Conservation (phyloP, 2,329 filamentous ascomycete species). For the Penicillium vulpinum region DNA sequence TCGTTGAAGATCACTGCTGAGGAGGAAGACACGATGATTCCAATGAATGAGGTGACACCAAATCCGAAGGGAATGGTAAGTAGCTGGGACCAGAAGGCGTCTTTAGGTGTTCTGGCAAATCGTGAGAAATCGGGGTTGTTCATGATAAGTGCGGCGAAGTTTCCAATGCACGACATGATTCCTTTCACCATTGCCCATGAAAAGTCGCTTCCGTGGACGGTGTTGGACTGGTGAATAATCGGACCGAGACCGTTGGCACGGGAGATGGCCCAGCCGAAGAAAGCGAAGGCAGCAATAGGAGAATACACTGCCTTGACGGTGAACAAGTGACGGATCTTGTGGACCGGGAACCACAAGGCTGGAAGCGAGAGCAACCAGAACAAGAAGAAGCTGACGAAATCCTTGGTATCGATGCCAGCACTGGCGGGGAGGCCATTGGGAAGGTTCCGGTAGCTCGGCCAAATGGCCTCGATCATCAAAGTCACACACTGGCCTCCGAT, state of each 20-base stretch:
- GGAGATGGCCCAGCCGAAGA: conserved; percentile 83
- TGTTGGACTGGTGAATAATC: conserved; percentile 69
- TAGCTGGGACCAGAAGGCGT: conserved; percentile 79
- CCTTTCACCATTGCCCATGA: conserved; percentile 82
- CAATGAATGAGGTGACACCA: conserved; percentile 79
- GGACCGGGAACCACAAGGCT: conserved; percentile 85
- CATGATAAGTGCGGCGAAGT: conserved; percentile 82
- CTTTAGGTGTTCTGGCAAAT: conserved; percentile 73
- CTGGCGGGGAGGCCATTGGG: conserved; percentile 65
- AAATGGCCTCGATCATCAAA: conserved; percentile 85
- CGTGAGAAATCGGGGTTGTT: conserved; percentile 82
- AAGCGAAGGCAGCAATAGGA: conserved; percentile 77
- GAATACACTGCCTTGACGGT: conserved; percentile 86
- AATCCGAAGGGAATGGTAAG: conserved; percentile 71
- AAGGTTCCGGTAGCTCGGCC: conserved; percentile 61
- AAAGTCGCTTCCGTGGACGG: conserved; percentile 64
- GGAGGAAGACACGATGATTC: conserved; percentile 75
- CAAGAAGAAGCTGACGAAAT: conserved; percentile 80
- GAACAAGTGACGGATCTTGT: conserved; percentile 85
- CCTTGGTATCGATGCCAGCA: conserved; percentile 71
- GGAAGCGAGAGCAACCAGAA: conserved; percentile 82
- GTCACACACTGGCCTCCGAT: conserved; percentile 83
- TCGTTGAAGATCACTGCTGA: conserved; percentile 60
- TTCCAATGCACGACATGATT: conserved; percentile 85
- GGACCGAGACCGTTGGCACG: conserved; percentile 81